phyloP scores from a whole-genome alignment of 2,329 filamentous ascomycete genomes.

The Bipolaris victoriae region DNA sequence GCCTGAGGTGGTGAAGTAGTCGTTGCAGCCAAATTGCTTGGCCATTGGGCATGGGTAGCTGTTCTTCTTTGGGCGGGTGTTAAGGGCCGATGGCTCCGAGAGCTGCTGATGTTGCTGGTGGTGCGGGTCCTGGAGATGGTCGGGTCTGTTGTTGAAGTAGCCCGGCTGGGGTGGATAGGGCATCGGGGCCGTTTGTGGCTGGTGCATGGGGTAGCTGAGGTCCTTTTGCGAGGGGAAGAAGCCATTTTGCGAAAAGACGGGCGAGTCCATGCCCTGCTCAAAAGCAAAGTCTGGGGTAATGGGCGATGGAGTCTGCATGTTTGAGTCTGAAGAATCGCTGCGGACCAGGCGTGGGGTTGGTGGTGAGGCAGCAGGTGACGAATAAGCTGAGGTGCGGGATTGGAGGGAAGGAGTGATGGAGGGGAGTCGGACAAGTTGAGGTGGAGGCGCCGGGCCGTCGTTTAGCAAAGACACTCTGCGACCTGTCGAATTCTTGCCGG shows the following conservation, averaged over 20 bases:
- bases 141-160: conserved; percentile 27
- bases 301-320: conserved; percentile 54
- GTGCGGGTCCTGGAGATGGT: conserved; percentile 13
- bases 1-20: conserved; percentile 83
- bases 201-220: conserved; percentile 30
- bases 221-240: conserved; percentile 41
- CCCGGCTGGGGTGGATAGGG: conserved; percentile 29
- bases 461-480: conserved; percentile 59
- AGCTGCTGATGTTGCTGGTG: conserved; percentile 4
- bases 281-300: conserved; percentile 53
- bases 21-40: conserved; percentile 73
- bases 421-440: conserved; percentile 41
- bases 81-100: conserved; percentile 41
- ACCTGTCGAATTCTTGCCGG: conserved; percentile 58
- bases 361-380: conserved; percentile 54
- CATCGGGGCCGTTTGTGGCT: conserved; percentile 26
- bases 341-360: conserved; percentile 55
- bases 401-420: conserved; percentile 46
- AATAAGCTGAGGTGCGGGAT: conserved; percentile 53
- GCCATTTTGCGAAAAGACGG: conserved; percentile 34
- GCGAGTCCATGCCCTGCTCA: conserved; percentile 36
- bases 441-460: conserved; percentile 49
- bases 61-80: conserved; percentile 62
- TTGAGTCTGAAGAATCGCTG: conserved; percentile 56
- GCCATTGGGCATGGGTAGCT: conserved; percentile 76